Percentiles rank a stretch among this genome's conserved stretches.
Conservation (phyloP, 306 rosid genomes). For the Vigna angularis region DNA sequence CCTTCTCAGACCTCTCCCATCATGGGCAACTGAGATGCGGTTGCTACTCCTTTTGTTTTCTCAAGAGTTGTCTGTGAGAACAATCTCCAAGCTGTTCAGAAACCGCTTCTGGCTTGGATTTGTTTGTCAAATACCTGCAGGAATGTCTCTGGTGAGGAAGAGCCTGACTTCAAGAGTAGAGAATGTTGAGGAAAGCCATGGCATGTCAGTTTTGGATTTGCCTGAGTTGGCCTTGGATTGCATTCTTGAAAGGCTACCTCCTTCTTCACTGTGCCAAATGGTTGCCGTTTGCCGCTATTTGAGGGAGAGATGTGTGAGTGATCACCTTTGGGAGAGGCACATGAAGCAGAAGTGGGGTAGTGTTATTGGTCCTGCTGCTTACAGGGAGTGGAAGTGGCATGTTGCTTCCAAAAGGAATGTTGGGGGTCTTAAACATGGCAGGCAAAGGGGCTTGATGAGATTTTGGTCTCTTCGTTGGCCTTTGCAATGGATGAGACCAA, state of each 20-base stretch:
- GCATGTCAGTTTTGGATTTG: slow-evolving; percentile 68
- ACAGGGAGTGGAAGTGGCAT: slow-evolving; percentile 75
- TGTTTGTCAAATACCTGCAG: slow-evolving; percentile 45
- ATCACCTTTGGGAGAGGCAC: slow-evolving; percentile 83
- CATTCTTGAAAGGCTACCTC: slow-evolving; percentile 78
- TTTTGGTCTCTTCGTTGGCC: slow-evolving; percentile 70
- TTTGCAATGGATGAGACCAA: slow-evolving; percentile 67
- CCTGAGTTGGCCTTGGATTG: slow-evolving; percentile 80
- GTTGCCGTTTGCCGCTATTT: slow-evolving; percentile 69
- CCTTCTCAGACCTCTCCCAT: slow-evolving; percentile 57
- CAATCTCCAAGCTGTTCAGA: slow-evolving; percentile 41
- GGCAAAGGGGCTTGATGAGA: slow-evolving; percentile 62
- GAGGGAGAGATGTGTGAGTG: slow-evolving; percentile 75
- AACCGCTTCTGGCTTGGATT: slow-evolving; percentile 42
- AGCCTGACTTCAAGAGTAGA: slow-evolving; percentile 57
- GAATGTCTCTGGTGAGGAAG: slow-evolving; percentile 60
- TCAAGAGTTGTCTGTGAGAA: slow-evolving; percentile 44
- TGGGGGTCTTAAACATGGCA: slow-evolving; percentile 53
- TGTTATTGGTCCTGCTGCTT: slow-evolving; percentile 71
- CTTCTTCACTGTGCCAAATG: slow-evolving; percentile 61
- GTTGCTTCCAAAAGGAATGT: slow-evolving; percentile 57
- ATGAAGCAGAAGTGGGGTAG: slow-evolving; percentile 75
- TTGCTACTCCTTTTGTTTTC: slow-evolving; percentile 56
- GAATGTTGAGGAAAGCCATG: slow-evolving; percentile 60
- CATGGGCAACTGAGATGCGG: slow-evolving; percentile 64